Evolutionary conservation across 352 stramenopile genomes (phyloP).

Genomic region (Globisporangium abappressorium): DNA sequence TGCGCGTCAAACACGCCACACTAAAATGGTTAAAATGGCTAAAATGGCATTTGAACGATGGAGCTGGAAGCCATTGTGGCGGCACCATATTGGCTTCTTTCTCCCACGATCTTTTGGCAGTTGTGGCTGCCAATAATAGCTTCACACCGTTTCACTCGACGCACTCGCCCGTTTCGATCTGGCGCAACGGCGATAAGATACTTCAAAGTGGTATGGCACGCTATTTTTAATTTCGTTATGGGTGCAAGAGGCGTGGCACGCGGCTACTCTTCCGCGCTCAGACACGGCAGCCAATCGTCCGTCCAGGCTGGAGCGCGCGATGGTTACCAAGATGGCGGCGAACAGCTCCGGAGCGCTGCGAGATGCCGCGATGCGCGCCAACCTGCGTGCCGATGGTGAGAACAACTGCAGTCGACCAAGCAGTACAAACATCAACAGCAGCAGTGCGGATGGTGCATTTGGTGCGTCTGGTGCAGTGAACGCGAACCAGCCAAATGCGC

Average conservation of each 20-base stretch:
- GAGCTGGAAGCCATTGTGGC: too few species aligned
- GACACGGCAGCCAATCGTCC: neutral
- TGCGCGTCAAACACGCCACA: too few species aligned
- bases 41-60: too few species aligned
- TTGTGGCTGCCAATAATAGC: too few species aligned
- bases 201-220: too few species aligned
- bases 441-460: neutral
- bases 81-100: too few species aligned
- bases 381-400: neutral
- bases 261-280: neutral
- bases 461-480: neutral
- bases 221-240: neutral
- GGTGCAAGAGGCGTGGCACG: neutral
- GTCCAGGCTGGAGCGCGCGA: neutral
- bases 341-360: conserved; percentile 3
- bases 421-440: neutral
- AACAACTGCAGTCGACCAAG: conserved; percentile 4
- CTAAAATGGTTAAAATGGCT: too few species aligned
- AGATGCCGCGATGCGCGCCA: neutral
- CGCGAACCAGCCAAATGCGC: neutral
- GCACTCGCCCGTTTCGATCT: too few species aligned
- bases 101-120: too few species aligned
- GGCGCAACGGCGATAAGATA: too few species aligned
- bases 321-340: conserved; percentile 17
- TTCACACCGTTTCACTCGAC: too few species aligned